Percentiles rank a stretch among this genome's conserved stretches.
phyloP scores from a whole-genome alignment of 2,329 filamentous ascomycete species.

The Colletotrichum acutatum region DNA sequence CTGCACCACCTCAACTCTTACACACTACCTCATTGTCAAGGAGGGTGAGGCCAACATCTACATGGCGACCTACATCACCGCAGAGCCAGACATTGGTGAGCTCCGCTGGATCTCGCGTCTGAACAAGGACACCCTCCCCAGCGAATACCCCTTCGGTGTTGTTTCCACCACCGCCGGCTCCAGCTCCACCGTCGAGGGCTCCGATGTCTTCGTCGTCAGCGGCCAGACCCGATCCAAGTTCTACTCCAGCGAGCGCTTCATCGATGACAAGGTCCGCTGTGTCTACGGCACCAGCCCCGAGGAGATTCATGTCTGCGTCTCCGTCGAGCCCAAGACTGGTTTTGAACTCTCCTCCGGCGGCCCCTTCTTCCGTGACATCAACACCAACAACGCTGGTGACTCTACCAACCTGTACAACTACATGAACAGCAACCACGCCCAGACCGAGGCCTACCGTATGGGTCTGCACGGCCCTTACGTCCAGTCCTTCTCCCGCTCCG shows the following conservation, averaged over 20 bases:
- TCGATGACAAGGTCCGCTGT: conserved; percentile 74
- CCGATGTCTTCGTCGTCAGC: conserved; percentile 67
- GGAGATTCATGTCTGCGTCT: conserved; percentile 69
- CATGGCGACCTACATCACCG: conserved; percentile 71
- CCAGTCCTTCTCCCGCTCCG: conserved; percentile 68
- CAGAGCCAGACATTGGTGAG: conserved; percentile 67
- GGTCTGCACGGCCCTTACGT: conserved; percentile 75
- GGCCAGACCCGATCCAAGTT: conserved; percentile 76
- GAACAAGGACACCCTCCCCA: conserved; percentile 59
- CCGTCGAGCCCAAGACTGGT: conserved; percentile 58
- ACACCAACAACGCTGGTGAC: conserved; percentile 70
- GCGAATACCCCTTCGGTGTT: conserved; percentile 63
- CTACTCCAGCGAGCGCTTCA: conserved; percentile 76
- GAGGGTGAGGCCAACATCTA: conserved; percentile 70
- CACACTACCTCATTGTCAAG: conserved; percentile 71
- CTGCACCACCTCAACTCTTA: conserved; percentile 68
- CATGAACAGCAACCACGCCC: conserved; percentile 74
- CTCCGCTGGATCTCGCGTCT: conserved; percentile 73
- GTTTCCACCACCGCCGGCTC: conserved; percentile 66
- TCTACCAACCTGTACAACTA: conserved; percentile 73
- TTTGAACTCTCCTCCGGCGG: conserved; percentile 71
- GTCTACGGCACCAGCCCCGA: conserved; percentile 59
- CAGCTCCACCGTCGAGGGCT: conserved; percentile 65
- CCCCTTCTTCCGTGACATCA: conserved; percentile 74
- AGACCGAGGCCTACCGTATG: conserved; percentile 70